Percentiles rank a stretch among this genome's conserved stretches.
These are phyloP conservation scores for Antrodiella citrinella DNA, from an alignment of 768 basidiomycete species.

Conservation along the genomic window DNA sequence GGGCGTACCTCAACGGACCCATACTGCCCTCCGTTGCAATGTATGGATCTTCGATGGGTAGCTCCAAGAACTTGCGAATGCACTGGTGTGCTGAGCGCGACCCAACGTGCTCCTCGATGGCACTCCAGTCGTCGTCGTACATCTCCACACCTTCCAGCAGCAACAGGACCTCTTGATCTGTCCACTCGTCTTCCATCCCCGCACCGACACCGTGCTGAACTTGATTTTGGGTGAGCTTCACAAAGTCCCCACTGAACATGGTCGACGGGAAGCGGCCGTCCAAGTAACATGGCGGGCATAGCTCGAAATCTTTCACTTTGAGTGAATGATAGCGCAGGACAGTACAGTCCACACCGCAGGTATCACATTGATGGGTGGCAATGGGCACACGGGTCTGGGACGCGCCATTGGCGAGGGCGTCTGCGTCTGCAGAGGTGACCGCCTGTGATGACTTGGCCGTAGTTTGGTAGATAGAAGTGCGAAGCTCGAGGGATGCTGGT, in stretches of 20 bases:
- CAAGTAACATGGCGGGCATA: slow-evolving; percentile 90
- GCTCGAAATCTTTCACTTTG: slow-evolving; percentile 84
- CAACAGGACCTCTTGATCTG: slow-evolving; percentile 81
- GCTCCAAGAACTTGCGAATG: slow-evolving; percentile 87
- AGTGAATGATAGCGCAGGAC: slow-evolving; percentile 83
- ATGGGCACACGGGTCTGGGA: slow-evolving; percentile 3
- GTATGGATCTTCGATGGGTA: slow-evolving; percentile 96
- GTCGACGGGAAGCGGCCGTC: slow-evolving; percentile 94
- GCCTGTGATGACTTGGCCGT: slow-evolving; percentile 76
- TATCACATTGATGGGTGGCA: slow-evolving; percentile 71
- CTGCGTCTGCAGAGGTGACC: slow-evolving; percentile 62
- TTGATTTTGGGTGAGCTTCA: slow-evolving; percentile 56
- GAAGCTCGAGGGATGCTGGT: slow-evolving; percentile 79
- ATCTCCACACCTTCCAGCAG: slow-evolving; percentile 97
- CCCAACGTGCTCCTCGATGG: slow-evolving; percentile 88
- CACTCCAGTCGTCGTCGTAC: slow-evolving; percentile 96
- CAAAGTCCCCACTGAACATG: slow-evolving; percentile 97
- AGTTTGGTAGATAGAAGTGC: slow-evolving; percentile 82
- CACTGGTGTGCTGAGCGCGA: slow-evolving; percentile 91
- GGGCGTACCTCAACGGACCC: slow-evolving; percentile 66
- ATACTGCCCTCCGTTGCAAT: slow-evolving; percentile 68
- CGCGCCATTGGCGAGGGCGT: slow-evolving; percentile 48
- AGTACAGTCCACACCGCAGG: slow-evolving; percentile 92
- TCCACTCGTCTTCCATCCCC: slow-evolving; percentile 67
- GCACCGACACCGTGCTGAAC: slow-evolving; percentile 29